Evolutionary conservation across 495 filamentous ascomycete genomes (phyloP).

Genomic region (Amphirosellinia nigrospora): DNA sequence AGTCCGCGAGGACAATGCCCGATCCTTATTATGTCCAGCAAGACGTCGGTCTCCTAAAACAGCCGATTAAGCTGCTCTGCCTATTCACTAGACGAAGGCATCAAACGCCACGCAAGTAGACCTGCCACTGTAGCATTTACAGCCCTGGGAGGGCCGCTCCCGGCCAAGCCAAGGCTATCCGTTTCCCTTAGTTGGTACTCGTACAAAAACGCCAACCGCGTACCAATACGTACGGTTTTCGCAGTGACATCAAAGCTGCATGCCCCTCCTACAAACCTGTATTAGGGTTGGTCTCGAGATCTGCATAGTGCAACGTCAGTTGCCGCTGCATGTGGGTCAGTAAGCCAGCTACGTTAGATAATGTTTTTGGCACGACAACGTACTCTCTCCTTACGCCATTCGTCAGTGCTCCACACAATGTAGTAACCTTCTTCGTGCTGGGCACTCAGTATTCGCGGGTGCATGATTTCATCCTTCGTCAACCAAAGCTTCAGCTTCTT

Average conservation of each 20-base stretch:
- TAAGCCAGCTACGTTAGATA: conserved; percentile 21
- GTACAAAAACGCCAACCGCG: conserved; percentile 22
- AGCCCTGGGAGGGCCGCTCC: conserved; percentile 6
- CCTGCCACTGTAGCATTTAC: conserved; percentile 19
- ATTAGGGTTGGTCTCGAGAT: conserved; percentile 61
- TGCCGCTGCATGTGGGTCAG: conserved; percentile 61
- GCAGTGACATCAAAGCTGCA: conserved; percentile 11
- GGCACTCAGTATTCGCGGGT: conserved; percentile 68
- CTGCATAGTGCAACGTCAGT: conserved; percentile 78
- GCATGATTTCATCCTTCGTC: conserved; percentile 80
- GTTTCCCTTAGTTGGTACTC: conserved; percentile 19
- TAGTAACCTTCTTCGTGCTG: conserved; percentile 86
- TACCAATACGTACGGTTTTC: conserved; percentile 15
- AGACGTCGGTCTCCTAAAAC: conserved; percentile 1
- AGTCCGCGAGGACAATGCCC: conserved; percentile 24
- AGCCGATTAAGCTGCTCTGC: conserved; percentile 21
- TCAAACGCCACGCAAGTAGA: conserved; percentile 24
- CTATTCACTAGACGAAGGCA: conserved; percentile 23
- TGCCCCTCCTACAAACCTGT: conserved; percentile 18
- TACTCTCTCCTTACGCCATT: conserved; percentile 85
- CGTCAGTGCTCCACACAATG: conserved; percentile 82
- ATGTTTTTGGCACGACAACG: conserved; percentile 38
- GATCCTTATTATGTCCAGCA: conserved; percentile 19
- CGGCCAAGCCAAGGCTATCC: conserved; percentile 18
- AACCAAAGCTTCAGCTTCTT: conserved; percentile 89